phyloP scores from a whole-genome alignment of 345 rosid species.

The Brassica carinata region DNA sequence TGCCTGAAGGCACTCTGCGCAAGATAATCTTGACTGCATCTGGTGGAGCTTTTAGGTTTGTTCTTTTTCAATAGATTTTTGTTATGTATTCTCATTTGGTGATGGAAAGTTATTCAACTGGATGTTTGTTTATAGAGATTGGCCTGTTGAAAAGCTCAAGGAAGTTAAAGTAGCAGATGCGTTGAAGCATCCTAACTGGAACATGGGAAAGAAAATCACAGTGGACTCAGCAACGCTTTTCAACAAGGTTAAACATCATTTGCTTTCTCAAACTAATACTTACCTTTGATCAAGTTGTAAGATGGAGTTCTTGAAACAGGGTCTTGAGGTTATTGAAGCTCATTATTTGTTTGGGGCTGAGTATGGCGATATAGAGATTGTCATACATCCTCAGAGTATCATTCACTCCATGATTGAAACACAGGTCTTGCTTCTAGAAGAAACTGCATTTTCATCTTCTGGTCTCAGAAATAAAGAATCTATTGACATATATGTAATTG shows the following conservation, averaged over 20 bases:
- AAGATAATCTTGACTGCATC: conserved; percentile 92
- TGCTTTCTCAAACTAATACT: neutral
- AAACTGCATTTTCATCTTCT: neutral
- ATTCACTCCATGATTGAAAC: conserved; percentile 96
- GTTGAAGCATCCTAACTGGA: conserved; percentile 96
- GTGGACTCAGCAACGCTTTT: conserved; percentile 99
- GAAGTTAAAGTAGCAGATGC: conserved; percentile 95
- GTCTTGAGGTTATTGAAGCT: conserved; percentile 96
- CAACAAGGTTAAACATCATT: conserved; percentile 62
- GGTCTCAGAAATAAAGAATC: neutral
- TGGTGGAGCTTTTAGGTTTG: conserved; percentile 98
- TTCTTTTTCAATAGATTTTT: neutral
- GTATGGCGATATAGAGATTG: conserved; percentile 83
- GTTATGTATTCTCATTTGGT: neutral
- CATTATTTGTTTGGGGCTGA: conserved; percentile 94
- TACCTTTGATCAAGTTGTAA: neutral
- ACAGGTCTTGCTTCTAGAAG: conserved; percentile 52
- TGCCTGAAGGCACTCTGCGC: conserved; percentile 84
- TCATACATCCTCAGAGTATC: conserved; percentile 90
- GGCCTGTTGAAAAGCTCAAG: conserved; percentile 90
- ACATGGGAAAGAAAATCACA: conserved; percentile 95
- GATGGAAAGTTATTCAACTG: neutral
- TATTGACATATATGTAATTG: neutral
- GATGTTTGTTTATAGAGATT: conserved; percentile 53
- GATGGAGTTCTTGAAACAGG: conserved; percentile 48